phyloP scores from a whole-genome alignment of 2,329 filamentous ascomycete species.

The Fusarium sp. region DNA sequence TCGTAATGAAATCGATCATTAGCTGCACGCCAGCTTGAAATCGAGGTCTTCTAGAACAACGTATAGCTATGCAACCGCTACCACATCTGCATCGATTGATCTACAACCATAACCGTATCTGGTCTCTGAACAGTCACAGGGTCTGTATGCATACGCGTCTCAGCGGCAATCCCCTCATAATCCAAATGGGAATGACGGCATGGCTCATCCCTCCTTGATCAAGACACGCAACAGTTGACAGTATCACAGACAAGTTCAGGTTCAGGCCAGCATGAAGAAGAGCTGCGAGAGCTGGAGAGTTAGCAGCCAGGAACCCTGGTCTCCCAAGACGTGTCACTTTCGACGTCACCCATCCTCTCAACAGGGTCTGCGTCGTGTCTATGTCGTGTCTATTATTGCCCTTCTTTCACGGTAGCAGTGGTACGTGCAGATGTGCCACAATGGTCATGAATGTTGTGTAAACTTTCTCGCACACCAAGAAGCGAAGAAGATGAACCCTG shows the following conservation, averaged over 20 bases:
- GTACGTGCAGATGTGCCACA: conserved; percentile 11
- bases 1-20: too few species aligned
- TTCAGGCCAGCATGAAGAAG: conserved; percentile 2
- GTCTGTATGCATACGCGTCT: conserved; percentile 13
- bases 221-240: conserved; percentile 15
- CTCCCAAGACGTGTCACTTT: conserved; percentile 14
- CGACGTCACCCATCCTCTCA: conserved; percentile 23
- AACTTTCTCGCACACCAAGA: neutral
- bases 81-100: too few species aligned
- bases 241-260: neutral
- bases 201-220: conserved; percentile 16
- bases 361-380: conserved; percentile 11
- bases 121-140: neutral
- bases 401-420: conserved; percentile 7
- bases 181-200: conserved; percentile 28
- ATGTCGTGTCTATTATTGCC: conserved; percentile 12
- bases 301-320: neutral
- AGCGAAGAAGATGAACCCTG: conserved; percentile 2
- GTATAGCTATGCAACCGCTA: too few species aligned
- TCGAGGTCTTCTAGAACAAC: too few species aligned
- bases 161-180: conserved; percentile 7
- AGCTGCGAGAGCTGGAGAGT: neutral
- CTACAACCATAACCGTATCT: neutral
- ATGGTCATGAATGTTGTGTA: conserved; percentile 2
- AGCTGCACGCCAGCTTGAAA: too few species aligned